These are phyloP conservation scores for Phycomyces blakesleeanus DNA, from an alignment of 192 early-diverging fungal genomes.

Conservation along the genomic window DNA sequence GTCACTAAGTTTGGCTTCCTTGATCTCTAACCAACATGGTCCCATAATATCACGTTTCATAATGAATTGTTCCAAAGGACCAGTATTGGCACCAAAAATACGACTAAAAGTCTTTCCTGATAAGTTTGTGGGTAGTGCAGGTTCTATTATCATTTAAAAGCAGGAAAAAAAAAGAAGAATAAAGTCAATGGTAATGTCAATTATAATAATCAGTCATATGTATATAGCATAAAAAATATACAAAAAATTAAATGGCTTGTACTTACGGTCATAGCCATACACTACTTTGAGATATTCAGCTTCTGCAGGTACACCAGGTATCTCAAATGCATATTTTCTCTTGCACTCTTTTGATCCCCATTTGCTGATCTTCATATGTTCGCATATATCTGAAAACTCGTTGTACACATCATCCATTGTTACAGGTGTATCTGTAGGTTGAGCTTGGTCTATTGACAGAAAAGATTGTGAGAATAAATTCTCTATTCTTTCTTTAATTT, in stretches of 20 bases:
- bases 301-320: constrained; percentile 70
- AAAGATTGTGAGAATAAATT: background rate
- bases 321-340: constrained; percentile 92
- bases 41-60: constrained; percentile 95
- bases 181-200: no score
- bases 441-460: constrained; percentile 37
- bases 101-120: constrained; percentile 76
- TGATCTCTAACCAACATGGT: constrained; percentile 87
- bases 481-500: no score
- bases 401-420: constrained; percentile 64
- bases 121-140: constrained; percentile 51
- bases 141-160: no score
- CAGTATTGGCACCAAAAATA: constrained; percentile 84
- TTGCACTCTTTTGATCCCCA: constrained; percentile 60
- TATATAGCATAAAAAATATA: no score
- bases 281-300: constrained; percentile 85
- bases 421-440: constrained; percentile 54
- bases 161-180: no score
- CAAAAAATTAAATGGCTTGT: background rate
- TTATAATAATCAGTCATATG: no score
- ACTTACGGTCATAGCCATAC: constrained; percentile 65
- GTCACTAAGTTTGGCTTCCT: constrained; percentile 46
- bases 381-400: constrained; percentile 68
- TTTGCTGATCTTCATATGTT: constrained; percentile 50
- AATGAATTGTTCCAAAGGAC: constrained; percentile 89